phyloP scores from a whole-genome alignment of 495 filamentous ascomycete species.

The Aspergillus nanangensis region DNA sequence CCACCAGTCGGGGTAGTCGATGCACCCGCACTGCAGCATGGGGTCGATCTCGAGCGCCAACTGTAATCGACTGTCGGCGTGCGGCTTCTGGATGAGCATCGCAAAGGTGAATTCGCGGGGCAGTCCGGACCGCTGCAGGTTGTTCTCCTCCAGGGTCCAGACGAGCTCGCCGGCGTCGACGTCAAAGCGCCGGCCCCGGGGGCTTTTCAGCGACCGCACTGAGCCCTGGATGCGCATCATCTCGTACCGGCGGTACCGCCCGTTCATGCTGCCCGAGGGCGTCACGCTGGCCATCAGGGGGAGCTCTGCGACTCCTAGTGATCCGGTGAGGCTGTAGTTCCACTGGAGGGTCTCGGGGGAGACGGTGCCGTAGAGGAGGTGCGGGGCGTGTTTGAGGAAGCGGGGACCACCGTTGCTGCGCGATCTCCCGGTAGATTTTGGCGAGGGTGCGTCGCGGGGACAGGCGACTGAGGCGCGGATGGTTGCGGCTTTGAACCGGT shows the following conservation, averaged over 20 bases:
- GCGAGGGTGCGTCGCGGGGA: conserved; percentile 12
- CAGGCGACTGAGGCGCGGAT: conserved; percentile 35
- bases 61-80: conserved; percentile 20
- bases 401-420: too few species aligned
- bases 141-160: conserved; percentile 51
- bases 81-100: conserved; percentile 43
- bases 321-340: conserved; percentile 47
- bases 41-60: conserved; percentile 37
- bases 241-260: conserved; percentile 41
- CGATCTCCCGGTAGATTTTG: too few species aligned
- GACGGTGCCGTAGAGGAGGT: conserved; percentile 48
- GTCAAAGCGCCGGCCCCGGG: conserved; percentile 28
- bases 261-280: conserved; percentile 34
- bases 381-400: conserved; percentile 50
- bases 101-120: conserved; percentile 54
- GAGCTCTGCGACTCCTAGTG: conserved; percentile 41
- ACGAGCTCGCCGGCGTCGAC: conserved; percentile 42
- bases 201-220: conserved; percentile 33
- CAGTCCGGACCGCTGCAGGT: conserved; percentile 44
- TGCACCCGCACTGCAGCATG: conserved; percentile 28
- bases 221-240: conserved; percentile 55
- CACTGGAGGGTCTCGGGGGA: conserved; percentile 49
- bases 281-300: conserved; percentile 41
- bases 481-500: conserved; percentile 46
- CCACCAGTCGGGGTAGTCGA: conserved; percentile 30